Base-by-base conservation (phyloP, 768 basidiomycete genomes). In the Rhodotorula kratochvilovae region DNA sequence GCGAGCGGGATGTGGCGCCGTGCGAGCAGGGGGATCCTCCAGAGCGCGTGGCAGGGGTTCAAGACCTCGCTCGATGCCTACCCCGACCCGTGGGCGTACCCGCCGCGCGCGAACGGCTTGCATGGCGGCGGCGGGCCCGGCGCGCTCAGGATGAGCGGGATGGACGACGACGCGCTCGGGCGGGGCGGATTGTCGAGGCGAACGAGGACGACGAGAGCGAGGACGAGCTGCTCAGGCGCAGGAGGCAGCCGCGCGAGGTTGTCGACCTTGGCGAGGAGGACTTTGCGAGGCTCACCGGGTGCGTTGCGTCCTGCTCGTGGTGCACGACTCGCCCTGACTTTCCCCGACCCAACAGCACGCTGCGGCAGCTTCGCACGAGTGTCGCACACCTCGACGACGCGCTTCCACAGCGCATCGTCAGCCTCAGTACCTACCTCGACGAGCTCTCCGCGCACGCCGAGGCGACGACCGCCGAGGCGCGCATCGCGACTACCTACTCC, bases 201-300 rank as follows among this genome's bases (percentile, higher is more conserved):
- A 36, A 57, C 10, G 56, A 57, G 35, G 35, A 36, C 10, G 35
- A 42, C 15, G 65, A 66, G 35, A 60, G 58, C 50, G 65, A 66
- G 12, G 65, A 42, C 21, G 64, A 66, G 36, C 45, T 50, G 36
- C 3, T 21, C 33, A 36, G 55, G 56, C 19, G 17, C 17, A 17
- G 54, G 19, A 31, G 31, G 56, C 45, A 31, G 39, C 57, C 46
- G 15, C 11, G 65, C 10, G 65, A 66, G 57, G 56, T 58, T 15
- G 33, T 66, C 33, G 65, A 66, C 25, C 48, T 66, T 15, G 12
- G 21, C 46, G 57, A 66, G 36, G 65, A 59, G 7, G 65, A 66
- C 13, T 60, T 48, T 21, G 16, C 29, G 2, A 11, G 48, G 48
- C 57, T 66, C 35, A 60, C 42, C 39, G 8, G 29, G 65, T 66